Conservation (phyloP, 2,329 filamentous ascomycete genomes). For the Coniochaeta sp. region DNA sequence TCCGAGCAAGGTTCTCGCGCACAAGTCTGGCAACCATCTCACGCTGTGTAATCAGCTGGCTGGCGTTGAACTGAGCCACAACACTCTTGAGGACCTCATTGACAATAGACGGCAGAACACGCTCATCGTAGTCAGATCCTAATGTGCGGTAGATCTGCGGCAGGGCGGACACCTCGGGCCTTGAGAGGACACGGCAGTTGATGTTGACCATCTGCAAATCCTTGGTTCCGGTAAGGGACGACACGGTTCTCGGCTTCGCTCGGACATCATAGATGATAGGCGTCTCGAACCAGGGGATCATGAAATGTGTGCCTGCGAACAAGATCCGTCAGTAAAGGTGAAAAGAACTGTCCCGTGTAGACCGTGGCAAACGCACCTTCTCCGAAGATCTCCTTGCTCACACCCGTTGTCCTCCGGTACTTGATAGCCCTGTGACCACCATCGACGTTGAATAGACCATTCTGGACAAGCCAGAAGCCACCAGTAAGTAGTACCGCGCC, state of each 20-base stretch:
- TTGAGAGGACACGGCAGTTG: slow-evolving; percentile 95
- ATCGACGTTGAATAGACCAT: slow-evolving; percentile 75
- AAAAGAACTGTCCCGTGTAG: not conserved
- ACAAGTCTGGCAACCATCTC: slow-evolving; percentile 91
- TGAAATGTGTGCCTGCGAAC: slow-evolving; percentile 93
- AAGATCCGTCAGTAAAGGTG: too few species aligned
- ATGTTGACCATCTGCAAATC: slow-evolving; percentile 99
- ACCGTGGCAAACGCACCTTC: slow-evolving; percentile 58
- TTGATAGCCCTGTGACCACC: slow-evolving; percentile 99
- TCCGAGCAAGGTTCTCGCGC: slow-evolving; percentile 81
- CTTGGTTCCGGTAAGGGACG: slow-evolving; percentile 96
- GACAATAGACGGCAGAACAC: slow-evolving; percentile 92
- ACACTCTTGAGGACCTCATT: slow-evolving; percentile 99
- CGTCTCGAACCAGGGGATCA: slow-evolving; percentile 95
- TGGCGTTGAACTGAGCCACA: slow-evolving; percentile 97
- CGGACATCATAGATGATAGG: slow-evolving; percentile 96
- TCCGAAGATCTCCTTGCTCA: slow-evolving; percentile 90
- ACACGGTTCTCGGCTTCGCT: slow-evolving; percentile 92
- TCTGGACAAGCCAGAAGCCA: slow-evolving; percentile 44
- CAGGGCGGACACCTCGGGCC: slow-evolving; percentile 78
- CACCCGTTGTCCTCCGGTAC: slow-evolving; percentile 86
- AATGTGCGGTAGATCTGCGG: slow-evolving; percentile 97
- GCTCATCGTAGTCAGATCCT: slow-evolving; percentile 92
- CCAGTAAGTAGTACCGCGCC: slow-evolving; percentile 37
- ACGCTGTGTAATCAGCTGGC: slow-evolving; percentile 96